Evolutionary conservation across 2,329 filamentous ascomycete genomes (phyloP).

Genomic region (Nothophaeocryptopus gaeumannii): DNA sequence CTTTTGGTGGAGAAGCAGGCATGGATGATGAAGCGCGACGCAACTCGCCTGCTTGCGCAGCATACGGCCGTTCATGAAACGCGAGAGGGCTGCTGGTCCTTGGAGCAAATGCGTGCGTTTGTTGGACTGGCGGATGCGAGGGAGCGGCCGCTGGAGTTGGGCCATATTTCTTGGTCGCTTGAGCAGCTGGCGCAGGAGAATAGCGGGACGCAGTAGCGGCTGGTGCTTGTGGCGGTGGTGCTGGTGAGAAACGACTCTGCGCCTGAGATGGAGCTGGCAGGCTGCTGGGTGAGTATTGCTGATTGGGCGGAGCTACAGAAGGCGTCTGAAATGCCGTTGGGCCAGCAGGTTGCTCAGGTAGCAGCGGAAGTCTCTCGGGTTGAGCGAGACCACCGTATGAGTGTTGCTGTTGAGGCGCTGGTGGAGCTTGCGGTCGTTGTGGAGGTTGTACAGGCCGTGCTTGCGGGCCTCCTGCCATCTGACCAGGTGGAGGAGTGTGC

Average conservation of each 20-base stretch:
- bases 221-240: conserved; percentile 39
- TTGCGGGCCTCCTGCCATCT: conserved; percentile 16
- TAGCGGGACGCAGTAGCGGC: conserved; percentile 48
- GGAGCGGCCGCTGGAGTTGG: conserved; percentile 34
- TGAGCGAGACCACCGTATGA: conserved; percentile 36
- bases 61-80: conserved; percentile 44
- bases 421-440: conserved; percentile 20
- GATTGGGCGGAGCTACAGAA: conserved; percentile 18
- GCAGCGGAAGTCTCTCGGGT: conserved; percentile 41
- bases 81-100: conserved; percentile 65
- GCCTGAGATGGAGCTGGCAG: conserved; percentile 21
- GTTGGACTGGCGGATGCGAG: conserved; percentile 31
- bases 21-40: conserved; percentile 10
- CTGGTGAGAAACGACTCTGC: conserved; percentile 25
- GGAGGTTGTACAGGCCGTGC: conserved; percentile 19
- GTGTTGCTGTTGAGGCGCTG: conserved; percentile 23
- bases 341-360: conserved; percentile 38
- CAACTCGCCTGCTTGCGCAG: conserved; percentile 18
- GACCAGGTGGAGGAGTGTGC: conserved; percentile 13
- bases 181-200: conserved; percentile 54
- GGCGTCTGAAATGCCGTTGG: conserved; percentile 11
- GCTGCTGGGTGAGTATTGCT: conserved; percentile 27
- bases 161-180: conserved; percentile 38
- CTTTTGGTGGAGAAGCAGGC: conserved; percentile 41
- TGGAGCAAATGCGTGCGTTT: conserved; percentile 56